phyloP scores from a whole-genome alignment of 768 basidiomycete genomes.

The Infundibulicybe gibba region DNA sequence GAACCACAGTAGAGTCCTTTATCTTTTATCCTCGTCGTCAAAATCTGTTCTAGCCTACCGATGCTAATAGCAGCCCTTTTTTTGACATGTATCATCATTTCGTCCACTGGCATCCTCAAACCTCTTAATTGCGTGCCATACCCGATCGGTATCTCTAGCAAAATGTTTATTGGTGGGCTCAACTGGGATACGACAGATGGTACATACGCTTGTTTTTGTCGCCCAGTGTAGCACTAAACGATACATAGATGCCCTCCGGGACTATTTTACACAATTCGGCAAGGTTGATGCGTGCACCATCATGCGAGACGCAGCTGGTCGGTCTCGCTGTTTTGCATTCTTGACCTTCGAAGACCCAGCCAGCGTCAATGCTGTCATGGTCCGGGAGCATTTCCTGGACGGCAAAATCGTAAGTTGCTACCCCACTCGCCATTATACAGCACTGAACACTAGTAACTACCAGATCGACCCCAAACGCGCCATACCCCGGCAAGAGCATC shows the following conservation, averaged over 20 bases:
- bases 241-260: constrained; percentile 63
- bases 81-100: constrained; percentile 30
- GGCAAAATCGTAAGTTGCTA: constrained; percentile 87
- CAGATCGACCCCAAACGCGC: constrained; percentile 99
- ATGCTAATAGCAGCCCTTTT: constrained; percentile 77
- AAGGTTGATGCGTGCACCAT: constrained; percentile 97
- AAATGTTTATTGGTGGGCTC: constrained; percentile 97
- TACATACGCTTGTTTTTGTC: constrained; percentile 47
- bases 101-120: constrained; percentile 15
- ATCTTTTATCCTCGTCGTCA: constrained; percentile 56
- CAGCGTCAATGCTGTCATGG: constrained; percentile 95
- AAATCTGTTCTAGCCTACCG: constrained; percentile 66
- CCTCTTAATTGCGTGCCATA: constrained; percentile 2
- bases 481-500: constrained; percentile 94
- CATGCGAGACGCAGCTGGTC: constrained; percentile 94
- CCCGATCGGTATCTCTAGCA: constrained; percentile 45
- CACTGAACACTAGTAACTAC: not conserved
- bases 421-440: constrained; percentile 6
- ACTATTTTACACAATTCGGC: constrained; percentile 95
- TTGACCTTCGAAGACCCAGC: constrained; percentile 92
- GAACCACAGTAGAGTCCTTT: constrained; percentile 74
- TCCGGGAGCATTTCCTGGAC: constrained; percentile 90
- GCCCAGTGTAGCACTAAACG: constrained; percentile 32
- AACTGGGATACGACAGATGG: constrained; percentile 98
- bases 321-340: constrained; percentile 97